These are phyloP conservation scores for Lippia alba DNA, from an alignment of 305 asterid species.

Conservation along the genomic window DNA sequence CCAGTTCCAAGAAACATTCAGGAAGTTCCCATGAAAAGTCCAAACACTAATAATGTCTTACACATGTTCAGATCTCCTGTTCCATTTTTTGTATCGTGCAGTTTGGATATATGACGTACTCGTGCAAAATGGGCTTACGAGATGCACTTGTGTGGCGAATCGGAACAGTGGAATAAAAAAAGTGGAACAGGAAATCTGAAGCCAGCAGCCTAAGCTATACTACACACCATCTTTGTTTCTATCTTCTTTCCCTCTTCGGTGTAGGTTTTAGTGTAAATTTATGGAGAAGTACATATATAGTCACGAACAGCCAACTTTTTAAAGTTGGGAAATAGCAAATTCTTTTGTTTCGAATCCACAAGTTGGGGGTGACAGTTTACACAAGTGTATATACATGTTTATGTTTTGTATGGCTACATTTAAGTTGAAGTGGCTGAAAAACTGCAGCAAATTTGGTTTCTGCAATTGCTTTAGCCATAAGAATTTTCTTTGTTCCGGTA, in stretches of 20 bases:
- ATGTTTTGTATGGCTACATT: slow-evolving; percentile 7
- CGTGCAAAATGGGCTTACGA: too few relatives aligned
- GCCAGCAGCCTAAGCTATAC: too few relatives aligned
- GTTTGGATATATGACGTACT: too few relatives aligned
- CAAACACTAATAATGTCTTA: slow-evolving; percentile 34
- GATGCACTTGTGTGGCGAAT: too few relatives aligned
- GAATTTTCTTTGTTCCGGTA: too few relatives aligned
- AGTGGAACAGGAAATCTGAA: too few relatives aligned
- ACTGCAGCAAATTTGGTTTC: background rate
- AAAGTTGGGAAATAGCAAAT: slow-evolving; percentile 9
- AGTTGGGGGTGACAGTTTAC: background rate
- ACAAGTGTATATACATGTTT: background rate
- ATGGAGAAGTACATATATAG: slow-evolving; percentile 33
- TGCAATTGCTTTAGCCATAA: background rate
- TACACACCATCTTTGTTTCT: background rate
- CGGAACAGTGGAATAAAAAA: too few relatives aligned
- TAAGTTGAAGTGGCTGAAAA: background rate
- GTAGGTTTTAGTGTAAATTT: slow-evolving; percentile 14
- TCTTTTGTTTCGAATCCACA: background rate
- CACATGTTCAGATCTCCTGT: background rate
- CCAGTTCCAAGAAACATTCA: slow-evolving; percentile 46
- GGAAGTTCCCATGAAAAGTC: slow-evolving; percentile 54
- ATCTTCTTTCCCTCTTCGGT: slow-evolving; percentile 15
- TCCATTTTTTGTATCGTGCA: background rate
- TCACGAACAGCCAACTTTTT: slow-evolving; percentile 32